phyloP scores from a whole-genome alignment of 176 grass and related monocot genomes.

The Eragrostis curvula region DNA sequence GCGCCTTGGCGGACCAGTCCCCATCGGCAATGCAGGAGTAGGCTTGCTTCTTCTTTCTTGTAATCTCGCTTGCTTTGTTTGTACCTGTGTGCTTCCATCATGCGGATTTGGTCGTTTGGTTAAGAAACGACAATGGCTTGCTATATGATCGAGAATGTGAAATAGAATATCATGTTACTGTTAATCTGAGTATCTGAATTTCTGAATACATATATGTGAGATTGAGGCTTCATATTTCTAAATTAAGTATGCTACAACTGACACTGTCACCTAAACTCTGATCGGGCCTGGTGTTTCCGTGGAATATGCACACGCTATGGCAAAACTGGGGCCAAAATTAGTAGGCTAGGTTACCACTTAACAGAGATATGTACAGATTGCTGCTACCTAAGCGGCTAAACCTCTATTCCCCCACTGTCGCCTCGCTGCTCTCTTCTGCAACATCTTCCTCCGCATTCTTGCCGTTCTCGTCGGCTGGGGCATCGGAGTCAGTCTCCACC shows the following conservation, averaged over 20 bases:
- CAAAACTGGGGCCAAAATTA: constrained; percentile 4
- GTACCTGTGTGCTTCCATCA: constrained; percentile 11
- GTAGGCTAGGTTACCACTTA: not conserved
- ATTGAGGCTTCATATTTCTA: constrained; percentile 11
- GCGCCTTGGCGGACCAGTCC: not conserved
- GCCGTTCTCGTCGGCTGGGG: constrained; percentile 34
- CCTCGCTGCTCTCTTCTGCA: constrained; percentile 21
- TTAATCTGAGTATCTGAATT: not conserved
- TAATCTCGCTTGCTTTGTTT: not conserved
- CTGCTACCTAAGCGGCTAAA: constrained; percentile 3
- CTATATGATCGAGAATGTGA: not conserved
- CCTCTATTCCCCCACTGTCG: constrained; percentile 39
- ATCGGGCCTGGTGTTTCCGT: not conserved
- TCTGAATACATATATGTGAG: not conserved
- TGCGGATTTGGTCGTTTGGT: constrained; percentile 13
- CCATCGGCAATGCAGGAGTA: constrained; percentile 6
- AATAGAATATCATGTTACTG: not conserved
- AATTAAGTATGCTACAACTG: constrained; percentile 11
- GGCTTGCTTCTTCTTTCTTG: not conserved
- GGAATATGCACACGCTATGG: not conserved
- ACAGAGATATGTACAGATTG: constrained; percentile 21
- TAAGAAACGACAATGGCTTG: not conserved
- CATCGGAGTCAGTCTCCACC: constrained; percentile 41
- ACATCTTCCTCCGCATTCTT: constrained; percentile 46
- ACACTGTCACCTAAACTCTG: not conserved